Evolutionary conservation across 163 green algal species (phyloP), one percentile per base, ranked within the genome.

Genomic region (Prototheca stagnorum): DNA sequence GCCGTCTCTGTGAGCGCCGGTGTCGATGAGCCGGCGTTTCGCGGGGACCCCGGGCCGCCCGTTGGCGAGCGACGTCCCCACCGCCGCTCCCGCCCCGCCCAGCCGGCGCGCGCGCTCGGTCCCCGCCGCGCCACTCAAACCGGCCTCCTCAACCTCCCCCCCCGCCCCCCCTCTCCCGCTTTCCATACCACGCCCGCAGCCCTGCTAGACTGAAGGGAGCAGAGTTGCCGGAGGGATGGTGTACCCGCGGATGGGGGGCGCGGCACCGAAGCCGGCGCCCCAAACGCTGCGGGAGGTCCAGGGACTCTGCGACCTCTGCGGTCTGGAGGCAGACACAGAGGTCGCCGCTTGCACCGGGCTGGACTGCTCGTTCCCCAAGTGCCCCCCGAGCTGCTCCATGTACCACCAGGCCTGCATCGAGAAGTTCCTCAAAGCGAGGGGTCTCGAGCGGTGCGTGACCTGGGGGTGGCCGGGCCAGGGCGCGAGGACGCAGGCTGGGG

Each of bases 361-460:
- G 0, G 58, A 67, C 33, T 93, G 83, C 64, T 87, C 76, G 3
- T 93, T 82, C 62, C 55, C 74, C 23, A 56, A 65, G 21, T 93
- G 83, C 62, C 47, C 68, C 4, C 47, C 53, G 2, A 49, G 65
- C n/a, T 45, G 51, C 3, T 49, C 33, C 23, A 35, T 84, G 2
- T 93, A 93, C 49, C 83, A 93, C 51, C 81, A 91, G 49, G 69
- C 81, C 42, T 93, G 83, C 62, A 39, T 91, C 37, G 75, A 91
- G 56, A 77, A 80, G 56, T 91, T 80, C 50, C 49, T 91, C 16
- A 87, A 83, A 37, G 75, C 50, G 36, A 76, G 84, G 22, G 41
- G 28, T 5, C 58, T 79, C 23, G 79, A 89, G 42, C 79, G 73
- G 75, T 85, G 47, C 46, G 56, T 33, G 12, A 6, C 26, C 3